Conservation (phyloP, 495 filamentous ascomycete species). For the Neurospora terricola region DNA sequence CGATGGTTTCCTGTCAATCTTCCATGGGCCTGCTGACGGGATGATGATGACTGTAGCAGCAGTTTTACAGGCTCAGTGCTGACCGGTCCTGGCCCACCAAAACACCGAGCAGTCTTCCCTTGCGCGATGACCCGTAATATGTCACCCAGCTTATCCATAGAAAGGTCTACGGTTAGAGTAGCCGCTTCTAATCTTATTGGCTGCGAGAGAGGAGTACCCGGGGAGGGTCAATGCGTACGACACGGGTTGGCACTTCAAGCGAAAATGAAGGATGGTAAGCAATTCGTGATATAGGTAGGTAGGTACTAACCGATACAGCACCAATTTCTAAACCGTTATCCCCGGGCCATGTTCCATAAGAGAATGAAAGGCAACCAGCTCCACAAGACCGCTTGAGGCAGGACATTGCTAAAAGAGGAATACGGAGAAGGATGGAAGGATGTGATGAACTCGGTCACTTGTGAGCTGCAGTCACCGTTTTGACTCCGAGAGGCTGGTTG, state of each 20-base stretch:
- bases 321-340: neutral
- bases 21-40: neutral
- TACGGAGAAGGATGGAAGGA: neutral
- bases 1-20: neutral
- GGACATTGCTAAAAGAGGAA: neutral
- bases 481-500: neutral
- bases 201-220: neutral
- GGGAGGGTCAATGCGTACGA: neutral
- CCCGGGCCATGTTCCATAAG: neutral
- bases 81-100: neutral
- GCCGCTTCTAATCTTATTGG: neutral
- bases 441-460: neutral
- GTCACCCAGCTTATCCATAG: neutral
- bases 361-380: neutral
- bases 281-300: neutral
- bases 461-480: neutral
- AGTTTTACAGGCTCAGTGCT: neutral
- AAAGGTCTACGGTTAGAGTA: neutral
- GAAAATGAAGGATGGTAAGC: neutral
- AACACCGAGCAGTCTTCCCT: neutral
- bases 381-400: neutral
- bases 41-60: neutral
- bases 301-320: neutral
- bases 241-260: neutral
- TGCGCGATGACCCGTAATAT: neutral